Conservation (phyloP, 257 asterid species). For the Solanum corneliomulleri region DNA sequence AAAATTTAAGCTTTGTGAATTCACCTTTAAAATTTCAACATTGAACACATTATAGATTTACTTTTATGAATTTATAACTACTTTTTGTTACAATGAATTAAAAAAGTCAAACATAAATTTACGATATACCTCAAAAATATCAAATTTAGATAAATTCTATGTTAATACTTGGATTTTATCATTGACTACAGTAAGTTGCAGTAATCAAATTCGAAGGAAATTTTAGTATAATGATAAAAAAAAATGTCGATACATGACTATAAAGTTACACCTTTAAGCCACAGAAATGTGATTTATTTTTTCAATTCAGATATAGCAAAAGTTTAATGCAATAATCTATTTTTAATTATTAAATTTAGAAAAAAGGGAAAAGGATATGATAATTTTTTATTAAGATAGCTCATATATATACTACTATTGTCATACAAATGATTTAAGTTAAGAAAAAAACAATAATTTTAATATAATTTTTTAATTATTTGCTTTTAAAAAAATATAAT, state of each 20-base stretch:
- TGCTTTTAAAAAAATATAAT: too few relatives aligned
- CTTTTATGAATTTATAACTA: neutral
- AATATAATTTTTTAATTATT: too few relatives aligned
- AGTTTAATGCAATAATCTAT: neutral
- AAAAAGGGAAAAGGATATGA: neutral
- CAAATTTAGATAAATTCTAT: neutral
- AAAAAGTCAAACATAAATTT: neutral
- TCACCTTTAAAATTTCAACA: neutral
- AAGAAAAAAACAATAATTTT: too few relatives aligned
- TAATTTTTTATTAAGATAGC: too few relatives aligned
- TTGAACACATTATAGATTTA: neutral
- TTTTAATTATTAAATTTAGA: neutral
- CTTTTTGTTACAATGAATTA: neutral
- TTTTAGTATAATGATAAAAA: neutral
- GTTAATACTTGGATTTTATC: neutral
- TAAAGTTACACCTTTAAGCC: neutral
- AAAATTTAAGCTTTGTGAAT: neutral
- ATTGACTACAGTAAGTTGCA: neutral
- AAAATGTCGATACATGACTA: neutral
- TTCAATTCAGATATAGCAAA: too few relatives aligned
- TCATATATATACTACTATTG: too few relatives aligned
- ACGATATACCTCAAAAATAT: neutral
- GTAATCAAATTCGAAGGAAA: neutral
- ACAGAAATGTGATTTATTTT: neutral
- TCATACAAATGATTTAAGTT: too few relatives aligned